phyloP scores from a whole-genome alignment of 179 eudicot genomes.

The Beta corolliflora region DNA sequence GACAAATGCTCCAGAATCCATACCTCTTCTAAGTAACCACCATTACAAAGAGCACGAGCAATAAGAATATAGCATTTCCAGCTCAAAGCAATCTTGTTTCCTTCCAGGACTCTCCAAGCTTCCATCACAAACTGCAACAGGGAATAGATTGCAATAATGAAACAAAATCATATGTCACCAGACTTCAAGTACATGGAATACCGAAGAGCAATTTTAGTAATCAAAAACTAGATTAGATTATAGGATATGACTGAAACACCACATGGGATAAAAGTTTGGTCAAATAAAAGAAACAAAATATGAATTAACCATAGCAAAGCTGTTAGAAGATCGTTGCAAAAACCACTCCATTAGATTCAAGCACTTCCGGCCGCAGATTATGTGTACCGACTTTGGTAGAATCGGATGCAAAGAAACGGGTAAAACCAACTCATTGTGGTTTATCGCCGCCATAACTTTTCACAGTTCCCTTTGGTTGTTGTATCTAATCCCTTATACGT shows the following conservation, averaged over 20 bases:
- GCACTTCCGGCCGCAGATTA: not conserved
- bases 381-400: not conserved
- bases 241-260: not conserved
- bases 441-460: not conserved
- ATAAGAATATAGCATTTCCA: constrained; percentile 56
- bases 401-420: not conserved
- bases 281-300: not conserved
- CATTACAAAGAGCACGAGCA: constrained; percentile 69
- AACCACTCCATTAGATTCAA: no score
- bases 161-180: not conserved
- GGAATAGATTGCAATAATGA: constrained; percentile 12
- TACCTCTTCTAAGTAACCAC: constrained; percentile 91
- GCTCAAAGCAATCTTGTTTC: constrained; percentile 47
- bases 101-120: constrained; percentile 73
- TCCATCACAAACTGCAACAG: constrained; percentile 81
- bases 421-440: not conserved
- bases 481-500: not conserved
- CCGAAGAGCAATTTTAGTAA: not conserved
- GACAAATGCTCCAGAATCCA: constrained; percentile 1
- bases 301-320: not conserved
- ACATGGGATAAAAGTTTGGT: not conserved
- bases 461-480: not conserved
- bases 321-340: not conserved
- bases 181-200: not conserved
- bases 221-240: constrained; percentile 6